Conservation (phyloP, 1,284 basidiomycete genomes). For the Somion occarium region DNA sequence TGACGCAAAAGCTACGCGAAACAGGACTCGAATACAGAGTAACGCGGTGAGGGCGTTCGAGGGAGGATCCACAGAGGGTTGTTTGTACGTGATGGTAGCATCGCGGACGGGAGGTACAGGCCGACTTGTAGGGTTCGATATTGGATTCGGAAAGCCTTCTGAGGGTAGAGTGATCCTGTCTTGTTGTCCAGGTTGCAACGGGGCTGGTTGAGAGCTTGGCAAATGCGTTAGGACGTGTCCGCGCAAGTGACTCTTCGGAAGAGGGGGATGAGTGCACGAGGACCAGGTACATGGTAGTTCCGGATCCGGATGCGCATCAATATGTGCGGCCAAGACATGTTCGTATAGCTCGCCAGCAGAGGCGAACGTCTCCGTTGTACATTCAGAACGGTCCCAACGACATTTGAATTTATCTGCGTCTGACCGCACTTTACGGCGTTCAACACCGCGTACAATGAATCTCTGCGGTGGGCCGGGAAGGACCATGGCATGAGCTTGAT, state of each 20-base stretch:
- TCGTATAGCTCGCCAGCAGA: conserved; percentile 60
- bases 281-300: conserved; percentile 62
- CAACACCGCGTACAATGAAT: conserved; percentile 80
- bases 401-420: conserved; percentile 60
- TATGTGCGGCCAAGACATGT: conserved; percentile 54
- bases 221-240: conserved; percentile 73
- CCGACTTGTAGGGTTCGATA: conserved; percentile 55
- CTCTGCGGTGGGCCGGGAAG: conserved; percentile 61
- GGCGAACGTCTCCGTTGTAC: conserved; percentile 40
- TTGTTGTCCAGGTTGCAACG: conserved; percentile 60
- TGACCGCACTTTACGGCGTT: conserved; percentile 53
- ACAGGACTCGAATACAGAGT: conserved; percentile 70
- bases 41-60: conserved; percentile 70
- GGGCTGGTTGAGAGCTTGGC: conserved; percentile 45
- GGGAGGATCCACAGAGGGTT: conserved; percentile 59
- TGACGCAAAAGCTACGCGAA: conserved; percentile 68
- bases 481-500: conserved; percentile 80
- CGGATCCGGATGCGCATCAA: conserved; percentile 38
- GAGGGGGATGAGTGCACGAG: conserved; percentile 44
- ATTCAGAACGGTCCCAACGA: conserved; percentile 59
- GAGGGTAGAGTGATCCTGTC: conserved; percentile 62
- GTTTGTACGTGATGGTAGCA: conserved; percentile 50
- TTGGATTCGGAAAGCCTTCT: conserved; percentile 47
- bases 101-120: conserved; percentile 58
- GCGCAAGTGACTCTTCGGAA: conserved; percentile 48